Evolutionary conservation across 306 rosid species (phyloP).

Genomic region (Cucurbita moschata): DNA sequence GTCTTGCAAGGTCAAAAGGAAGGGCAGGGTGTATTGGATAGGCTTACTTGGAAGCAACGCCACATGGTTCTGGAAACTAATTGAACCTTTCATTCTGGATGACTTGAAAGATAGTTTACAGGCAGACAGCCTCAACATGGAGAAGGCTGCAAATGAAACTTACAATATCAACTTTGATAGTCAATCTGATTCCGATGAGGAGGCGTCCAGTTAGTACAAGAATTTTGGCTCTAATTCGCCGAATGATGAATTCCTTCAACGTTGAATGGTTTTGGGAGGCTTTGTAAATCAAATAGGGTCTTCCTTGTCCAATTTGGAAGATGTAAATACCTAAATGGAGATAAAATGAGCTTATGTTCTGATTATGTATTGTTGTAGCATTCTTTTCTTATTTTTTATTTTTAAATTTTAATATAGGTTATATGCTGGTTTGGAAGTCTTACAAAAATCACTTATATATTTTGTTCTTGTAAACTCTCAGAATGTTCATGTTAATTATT

Average conservation of each 20-base stretch:
- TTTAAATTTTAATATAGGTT: not conserved
- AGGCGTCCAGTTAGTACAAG: constrained; percentile 10
- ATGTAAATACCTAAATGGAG: not conserved
- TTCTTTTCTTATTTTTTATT: not conserved
- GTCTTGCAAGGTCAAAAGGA: constrained; percentile 66
- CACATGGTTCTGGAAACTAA: constrained; percentile 61
- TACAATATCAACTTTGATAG: constrained; percentile 33
- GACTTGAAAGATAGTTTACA: constrained; percentile 29
- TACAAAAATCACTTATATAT: not conserved
- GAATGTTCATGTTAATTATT: not conserved
- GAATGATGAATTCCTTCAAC: not conserved
- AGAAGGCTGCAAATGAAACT: constrained; percentile 15
- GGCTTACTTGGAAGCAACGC: constrained; percentile 66
- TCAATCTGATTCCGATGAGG: constrained; percentile 37
- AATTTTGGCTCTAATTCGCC: not conserved
- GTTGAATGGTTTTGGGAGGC: not conserved
- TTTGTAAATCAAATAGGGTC: not conserved
- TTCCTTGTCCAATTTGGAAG: not conserved
- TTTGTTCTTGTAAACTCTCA: not conserved
- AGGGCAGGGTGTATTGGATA: constrained; percentile 71
- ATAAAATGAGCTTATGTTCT: not conserved
- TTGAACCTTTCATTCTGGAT: constrained; percentile 56
- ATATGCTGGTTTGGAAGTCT: not conserved
- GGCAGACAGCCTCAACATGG: constrained; percentile 17
- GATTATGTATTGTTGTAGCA: not conserved